phyloP scores from a whole-genome alignment of 1,284 basidiomycete genomes.

The Malassezia slooffiae region DNA sequence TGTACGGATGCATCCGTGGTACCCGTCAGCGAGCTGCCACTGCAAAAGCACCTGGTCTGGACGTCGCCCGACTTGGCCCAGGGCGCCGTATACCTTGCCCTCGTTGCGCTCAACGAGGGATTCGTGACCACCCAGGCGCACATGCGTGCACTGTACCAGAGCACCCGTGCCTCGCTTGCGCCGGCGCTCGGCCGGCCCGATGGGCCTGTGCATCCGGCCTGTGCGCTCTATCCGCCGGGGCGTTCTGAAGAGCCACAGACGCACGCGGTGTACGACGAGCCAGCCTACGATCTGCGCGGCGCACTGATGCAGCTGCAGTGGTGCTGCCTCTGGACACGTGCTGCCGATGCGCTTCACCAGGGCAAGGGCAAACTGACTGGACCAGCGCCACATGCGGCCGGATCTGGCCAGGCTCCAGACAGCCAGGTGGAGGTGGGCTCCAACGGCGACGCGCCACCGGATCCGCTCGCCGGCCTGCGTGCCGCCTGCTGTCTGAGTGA shows the following conservation, averaged over 20 bases:
- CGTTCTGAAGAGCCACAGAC: too few relatives aligned
- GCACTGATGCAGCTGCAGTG: slow-evolving; percentile 13
- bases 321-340: slow-evolving; percentile 9
- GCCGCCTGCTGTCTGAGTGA: neutral
- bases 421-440: too few relatives aligned
- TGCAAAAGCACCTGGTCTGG: slow-evolving; percentile 26
- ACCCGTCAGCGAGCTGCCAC: slow-evolving; percentile 19
- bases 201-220: slow-evolving; percentile 3
- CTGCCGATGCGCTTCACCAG: slow-evolving; percentile 1
- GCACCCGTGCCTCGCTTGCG: neutral
- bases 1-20: slow-evolving; percentile 24
- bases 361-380: too few relatives aligned
- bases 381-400: too few relatives aligned
- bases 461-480: neutral
- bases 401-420: too few relatives aligned
- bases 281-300: slow-evolving; percentile 9
- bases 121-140: slow-evolving; percentile 55
- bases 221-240: too few relatives aligned
- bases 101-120: slow-evolving; percentile 61
- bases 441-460: neutral
- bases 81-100: slow-evolving; percentile 55
- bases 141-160: slow-evolving; percentile 7
- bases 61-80: slow-evolving; percentile 10
- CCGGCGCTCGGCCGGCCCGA: slow-evolving; percentile 1
- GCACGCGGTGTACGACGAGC: neutral